phyloP scores from a whole-genome alignment of 768 basidiomycete genomes.

The Termitomyces sp. region DNA sequence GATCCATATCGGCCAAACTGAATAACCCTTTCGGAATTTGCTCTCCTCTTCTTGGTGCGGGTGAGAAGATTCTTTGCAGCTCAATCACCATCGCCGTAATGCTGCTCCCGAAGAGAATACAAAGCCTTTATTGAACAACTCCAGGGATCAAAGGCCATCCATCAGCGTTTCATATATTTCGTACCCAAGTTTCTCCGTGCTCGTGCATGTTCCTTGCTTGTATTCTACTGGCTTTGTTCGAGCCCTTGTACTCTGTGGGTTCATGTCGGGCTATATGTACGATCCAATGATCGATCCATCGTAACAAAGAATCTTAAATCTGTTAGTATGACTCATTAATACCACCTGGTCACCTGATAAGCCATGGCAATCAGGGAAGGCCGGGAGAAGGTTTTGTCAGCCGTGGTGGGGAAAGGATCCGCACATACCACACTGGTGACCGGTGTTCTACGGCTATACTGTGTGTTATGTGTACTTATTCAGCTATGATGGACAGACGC shows the following conservation, averaged over 20 bases:
- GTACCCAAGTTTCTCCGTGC: background rate
- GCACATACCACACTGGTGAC: background rate
- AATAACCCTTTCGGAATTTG: background rate
- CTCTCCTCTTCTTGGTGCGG: background rate
- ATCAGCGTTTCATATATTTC: conserved; percentile 3
- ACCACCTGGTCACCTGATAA: background rate
- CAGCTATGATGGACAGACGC: background rate
- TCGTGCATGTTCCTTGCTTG: background rate
- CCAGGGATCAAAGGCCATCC: background rate
- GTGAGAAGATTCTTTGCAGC: background rate
- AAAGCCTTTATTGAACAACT: background rate
- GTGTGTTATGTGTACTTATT: background rate
- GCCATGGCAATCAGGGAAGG: conserved; percentile 3
- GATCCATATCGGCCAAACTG: background rate
- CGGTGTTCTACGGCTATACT: background rate
- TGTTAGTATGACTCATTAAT: no score
- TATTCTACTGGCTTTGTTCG: background rate
- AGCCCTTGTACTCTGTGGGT: background rate
- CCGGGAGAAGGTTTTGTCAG: background rate
- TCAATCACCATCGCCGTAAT: background rate
- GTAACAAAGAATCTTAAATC: background rate
- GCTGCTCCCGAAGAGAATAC: conserved; percentile 3
- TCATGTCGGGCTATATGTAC: background rate
- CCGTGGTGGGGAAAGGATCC: background rate
- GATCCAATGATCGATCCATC: background rate